Base-by-base conservation (phyloP, 139 green algal genomes). In the Coelastrella sp. region DNA sequence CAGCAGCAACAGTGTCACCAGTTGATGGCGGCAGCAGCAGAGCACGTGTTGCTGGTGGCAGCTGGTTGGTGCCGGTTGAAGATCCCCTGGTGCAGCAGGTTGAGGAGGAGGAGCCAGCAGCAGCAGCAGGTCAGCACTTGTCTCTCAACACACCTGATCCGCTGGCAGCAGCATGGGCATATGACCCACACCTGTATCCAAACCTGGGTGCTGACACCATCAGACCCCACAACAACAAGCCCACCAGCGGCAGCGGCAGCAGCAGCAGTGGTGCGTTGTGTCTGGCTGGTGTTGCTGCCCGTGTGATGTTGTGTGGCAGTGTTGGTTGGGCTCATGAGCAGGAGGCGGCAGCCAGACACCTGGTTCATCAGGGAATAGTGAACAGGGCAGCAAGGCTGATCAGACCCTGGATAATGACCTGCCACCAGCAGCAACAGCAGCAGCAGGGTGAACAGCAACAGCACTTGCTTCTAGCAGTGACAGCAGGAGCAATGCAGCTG, bases 281-380 rank as follows among this genome's bases (percentile, higher is more conserved):
- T 75, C 24, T 17, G 61, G 63, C 63, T 61, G n/a, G 11, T 60
- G 65, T 25, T 70, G 27, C 82, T n/a, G 8, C 8, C 6, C 82
- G 63, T 19, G 63, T 87, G 82, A 4, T 87, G 82, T 49, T 87
- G 82, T 87, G 82, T 78, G 82, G 82, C 35, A 87, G 82, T 78
- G 14, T 79, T 17, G 27, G 25, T 20, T 87, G 82, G 82, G 82
- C 65, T 61, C 11, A 49, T 9, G 15, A 87, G 27, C 24, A 78
- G 25, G 82, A 87, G 27, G 63, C 63, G 63, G 65, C 82, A 56
- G 82, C 82, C 22, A 8, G 82, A 27, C 58, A 87, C 63, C 65
- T 87, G 68, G 19, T 88, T 17, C 66, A 27, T 11, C 68, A 80
- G 68, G 66, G 20, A 1, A 5, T 82, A n/a, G 68, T 88, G 35